These are phyloP conservation scores for Astragalus membranaceus DNA, from an alignment of 306 rosid species.

Conservation along the genomic window DNA sequence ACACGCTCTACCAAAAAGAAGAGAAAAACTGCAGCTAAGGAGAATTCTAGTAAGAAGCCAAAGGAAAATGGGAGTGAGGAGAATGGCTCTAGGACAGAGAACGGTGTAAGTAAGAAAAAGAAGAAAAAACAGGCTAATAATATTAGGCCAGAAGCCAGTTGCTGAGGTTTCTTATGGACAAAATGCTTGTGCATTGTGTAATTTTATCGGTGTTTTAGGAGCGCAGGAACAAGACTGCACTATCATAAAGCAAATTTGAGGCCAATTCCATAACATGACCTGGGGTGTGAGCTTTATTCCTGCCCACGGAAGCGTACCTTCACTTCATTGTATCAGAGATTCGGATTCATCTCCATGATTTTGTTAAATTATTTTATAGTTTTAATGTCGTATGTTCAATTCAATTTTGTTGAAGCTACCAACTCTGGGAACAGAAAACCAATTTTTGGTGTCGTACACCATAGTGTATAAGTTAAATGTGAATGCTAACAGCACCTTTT, in stretches of 20 bases:
- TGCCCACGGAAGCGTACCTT: neutral
- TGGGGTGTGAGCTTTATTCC: neutral
- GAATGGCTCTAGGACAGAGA: conserved; percentile 39
- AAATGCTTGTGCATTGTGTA: neutral
- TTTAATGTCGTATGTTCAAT: neutral
- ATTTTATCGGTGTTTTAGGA: conserved; percentile 1
- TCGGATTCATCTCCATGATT: neutral
- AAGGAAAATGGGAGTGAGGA: conserved; percentile 43
- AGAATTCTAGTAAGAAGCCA: conserved; percentile 41
- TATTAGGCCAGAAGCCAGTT: neutral
- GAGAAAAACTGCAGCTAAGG: conserved; percentile 45
- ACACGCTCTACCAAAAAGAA: conserved; percentile 44
- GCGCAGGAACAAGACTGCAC: conserved; percentile 14
- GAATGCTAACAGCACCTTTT: neutral
- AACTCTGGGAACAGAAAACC: neutral
- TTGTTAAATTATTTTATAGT: neutral
- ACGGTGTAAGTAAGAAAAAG: conserved; percentile 25
- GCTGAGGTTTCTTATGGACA: neutral
- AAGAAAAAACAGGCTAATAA: conserved; percentile 17
- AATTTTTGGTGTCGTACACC: neutral
- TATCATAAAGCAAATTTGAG: conserved; percentile 8
- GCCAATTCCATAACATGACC: neutral
- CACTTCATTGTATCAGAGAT: neutral
- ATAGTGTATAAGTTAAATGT: neutral
- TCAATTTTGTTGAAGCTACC: neutral